phyloP scores from a whole-genome alignment of 1,284 basidiomycete genomes.

The Rhodofomes roseus region DNA sequence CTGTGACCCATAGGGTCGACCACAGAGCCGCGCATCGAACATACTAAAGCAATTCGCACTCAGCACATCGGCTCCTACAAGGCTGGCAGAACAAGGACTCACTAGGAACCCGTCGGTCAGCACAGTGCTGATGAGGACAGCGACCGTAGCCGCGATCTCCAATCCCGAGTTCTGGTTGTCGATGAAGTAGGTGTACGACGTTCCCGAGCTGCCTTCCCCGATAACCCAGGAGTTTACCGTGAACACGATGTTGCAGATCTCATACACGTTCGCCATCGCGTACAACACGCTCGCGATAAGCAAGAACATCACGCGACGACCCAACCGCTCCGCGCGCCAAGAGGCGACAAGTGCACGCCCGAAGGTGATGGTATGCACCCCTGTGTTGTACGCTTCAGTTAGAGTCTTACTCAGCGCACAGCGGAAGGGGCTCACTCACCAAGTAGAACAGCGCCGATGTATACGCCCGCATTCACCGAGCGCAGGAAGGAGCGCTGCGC shows the following conservation, averaged over 20 bases:
- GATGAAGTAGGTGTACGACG: conserved; percentile 18
- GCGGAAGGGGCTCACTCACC: neutral
- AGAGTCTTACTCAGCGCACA: neutral
- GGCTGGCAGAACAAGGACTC: neutral
- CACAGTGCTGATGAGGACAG: conserved; percentile 18
- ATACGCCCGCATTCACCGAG: conserved; percentile 10
- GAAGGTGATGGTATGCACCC: conserved; percentile 5
- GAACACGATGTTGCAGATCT: conserved; percentile 9
- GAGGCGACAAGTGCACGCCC: neutral
- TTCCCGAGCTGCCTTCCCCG: conserved; percentile 31
- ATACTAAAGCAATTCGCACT: conserved; percentile 21
- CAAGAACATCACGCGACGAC: conserved; percentile 1
- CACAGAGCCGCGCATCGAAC: conserved; percentile 19
- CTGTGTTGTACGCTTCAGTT: neutral
- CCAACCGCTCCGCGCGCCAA: neutral
- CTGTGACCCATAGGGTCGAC: conserved; percentile 18
- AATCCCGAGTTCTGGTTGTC: conserved; percentile 14
- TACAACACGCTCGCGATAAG: conserved; percentile 3
- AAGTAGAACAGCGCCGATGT: conserved; percentile 11
- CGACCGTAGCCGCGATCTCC: conserved; percentile 14
- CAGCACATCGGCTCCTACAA: neutral
- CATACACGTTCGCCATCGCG: conserved; percentile 5
- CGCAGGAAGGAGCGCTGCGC: neutral
- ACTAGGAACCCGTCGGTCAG: conserved; percentile 27
- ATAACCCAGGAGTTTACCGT: conserved; percentile 21